Evolutionary conservation across 805 yeast species (phyloP), one percentile per base, ranked within the genome.

Genomic region (Torulaspora gathmanii): DNA sequence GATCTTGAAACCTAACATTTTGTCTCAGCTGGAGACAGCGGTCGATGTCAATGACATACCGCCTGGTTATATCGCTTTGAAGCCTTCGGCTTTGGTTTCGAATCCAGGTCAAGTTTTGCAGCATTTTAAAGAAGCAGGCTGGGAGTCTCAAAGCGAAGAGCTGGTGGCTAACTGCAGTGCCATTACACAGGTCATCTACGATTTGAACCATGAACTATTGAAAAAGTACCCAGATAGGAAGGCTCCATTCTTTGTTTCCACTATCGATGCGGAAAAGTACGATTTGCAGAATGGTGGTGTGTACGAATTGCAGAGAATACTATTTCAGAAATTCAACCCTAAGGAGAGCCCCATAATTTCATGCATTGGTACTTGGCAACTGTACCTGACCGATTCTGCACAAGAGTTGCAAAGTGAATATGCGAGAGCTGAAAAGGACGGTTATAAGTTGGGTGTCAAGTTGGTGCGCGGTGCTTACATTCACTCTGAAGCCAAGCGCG

Each of bases 391-490:
- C 40, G 86, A 83, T 51, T 80, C 95, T 0, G 63, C 80, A 2
- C 72, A 73, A 16, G 74, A 85, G 54, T 70, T 91, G 51, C 65
- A 75, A 26, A 52, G 68, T 31, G 97, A 90, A 63, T 77, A 78
- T 52, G 66, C 72, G 53, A 70, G 80, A 45, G 96, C 97, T 13
- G 54, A 68, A 46, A 63, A 73, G 44, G 74, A 77, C 42, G 65
- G 68, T 15, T 90, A 90, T 67, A 77, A 84, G 60, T 68, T 89
- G 46, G 96, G 96, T 16, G 71, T 89, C 72, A 90, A 90, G 67
- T 75, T 90, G 44, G 98, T 90, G 13, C 80, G 98, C 67, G 98
- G 98, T 53, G 98, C 98, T 12, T 90, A 90, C 70, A 79, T 90
- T 49, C 96, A 90, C 63, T 79, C 95, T 5, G 98, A 90, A 70